Percentiles rank a stretch among this genome's conserved stretches.
Evolutionary conservation across 805 yeast species (phyloP).

Genomic region (Scheffersomyces coipomensis): DNA sequence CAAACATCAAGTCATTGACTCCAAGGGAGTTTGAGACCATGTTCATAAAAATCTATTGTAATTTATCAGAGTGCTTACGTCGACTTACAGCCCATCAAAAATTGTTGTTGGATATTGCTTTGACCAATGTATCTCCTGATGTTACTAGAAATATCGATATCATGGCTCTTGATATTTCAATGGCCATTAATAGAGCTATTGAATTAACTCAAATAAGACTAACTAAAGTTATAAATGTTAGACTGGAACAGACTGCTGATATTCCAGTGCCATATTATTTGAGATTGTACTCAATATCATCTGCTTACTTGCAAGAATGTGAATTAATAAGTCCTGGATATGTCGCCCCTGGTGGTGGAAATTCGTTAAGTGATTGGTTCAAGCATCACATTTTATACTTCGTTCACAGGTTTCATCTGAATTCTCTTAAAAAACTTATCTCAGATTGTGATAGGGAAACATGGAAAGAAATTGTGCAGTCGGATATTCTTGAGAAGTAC

Average conservation of each 20-base stretch:
- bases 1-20: conserved; percentile 61
- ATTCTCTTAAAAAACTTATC: conserved; percentile 45
- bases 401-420: conserved; percentile 53
- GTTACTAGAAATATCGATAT: conserved; percentile 31
- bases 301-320: conserved; percentile 75
- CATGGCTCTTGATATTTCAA: conserved; percentile 64
- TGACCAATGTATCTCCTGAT: conserved; percentile 24
- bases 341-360: conserved; percentile 49
- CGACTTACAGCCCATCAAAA: conserved; percentile 79
- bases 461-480: conserved; percentile 76
- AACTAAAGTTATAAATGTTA: conserved; percentile 72
- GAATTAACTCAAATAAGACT: conserved; percentile 72
- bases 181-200: conserved; percentile 64
- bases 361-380: conserved; percentile 59
- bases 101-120: conserved; percentile 67
- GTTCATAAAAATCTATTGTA: conserved; percentile 58
- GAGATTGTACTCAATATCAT: conserved; percentile 61
- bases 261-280: conserved; percentile 61
- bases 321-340: conserved; percentile 76
- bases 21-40: conserved; percentile 75
- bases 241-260: conserved; percentile 68
- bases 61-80: conserved; percentile 69
- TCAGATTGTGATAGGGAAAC: conserved; percentile 60
- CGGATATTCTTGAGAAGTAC: conserved; percentile 26
- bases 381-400: conserved; percentile 66